Base-by-base conservation (phyloP, 345 rosid genomes). In the Limnanthes douglasii region DNA sequence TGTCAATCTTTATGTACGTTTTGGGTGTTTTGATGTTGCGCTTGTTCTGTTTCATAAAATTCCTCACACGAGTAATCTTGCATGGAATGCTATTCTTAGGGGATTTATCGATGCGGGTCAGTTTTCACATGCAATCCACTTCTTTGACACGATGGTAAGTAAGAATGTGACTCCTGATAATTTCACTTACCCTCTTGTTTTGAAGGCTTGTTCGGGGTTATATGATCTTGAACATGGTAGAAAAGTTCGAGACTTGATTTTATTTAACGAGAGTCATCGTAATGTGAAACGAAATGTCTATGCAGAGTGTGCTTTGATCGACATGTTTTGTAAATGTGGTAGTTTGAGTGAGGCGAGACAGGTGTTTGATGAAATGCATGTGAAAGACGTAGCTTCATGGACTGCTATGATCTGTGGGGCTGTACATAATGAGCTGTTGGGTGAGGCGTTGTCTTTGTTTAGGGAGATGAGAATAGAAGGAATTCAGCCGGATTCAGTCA, bases 261-360 rank as follows among this genome's bases (percentile, higher is more conserved):
- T 49, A 5, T 21, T 26, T 29, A 45, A 51, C 0, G 59, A 35
- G 37, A n/a, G 5, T 7, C 22, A 16, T 10, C 25, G 19, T 46
- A 16, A 46, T 18, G 15, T 1, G 8, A 35, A 33, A 41, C 45
- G 41, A 8, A 68, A 53, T 45, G 60, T 56, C 40, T 62, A 54
- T 45, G 69, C 57, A 3, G 48, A 43, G 22, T 70, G 75, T 37
- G 58, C 75, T 13, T 41, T 70, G 54, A 66, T 70, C 10, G 52
- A 66, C 14, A 58, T 70, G 83, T 70, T 70, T 59, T 56, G 72
- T 8, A 74, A 70, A 55, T 60, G 70, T 25, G 62, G 67, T 22
- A 53, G 56, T 28, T 37, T 66, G 41, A 44, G 13, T 13, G 72
- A 64, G 38, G 77, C 72, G 1, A 35, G 51, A 15, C 1, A 8